Base-by-base conservation (phyloP, 345 rosid species). In the Eucalyptus tenuipes region DNA sequence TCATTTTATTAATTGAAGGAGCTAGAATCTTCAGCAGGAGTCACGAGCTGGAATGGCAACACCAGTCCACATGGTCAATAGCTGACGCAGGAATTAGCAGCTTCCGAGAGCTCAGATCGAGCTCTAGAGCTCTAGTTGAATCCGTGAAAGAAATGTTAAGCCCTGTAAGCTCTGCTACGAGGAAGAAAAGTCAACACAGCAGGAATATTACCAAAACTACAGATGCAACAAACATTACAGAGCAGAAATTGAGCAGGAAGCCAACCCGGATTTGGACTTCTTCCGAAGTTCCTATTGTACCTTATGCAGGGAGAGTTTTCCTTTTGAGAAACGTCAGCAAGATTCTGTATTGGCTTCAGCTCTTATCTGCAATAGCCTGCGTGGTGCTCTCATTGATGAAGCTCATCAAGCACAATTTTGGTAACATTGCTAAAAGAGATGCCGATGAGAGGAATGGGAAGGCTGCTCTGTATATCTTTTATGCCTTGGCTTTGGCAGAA, bases 271-370 rank as follows among this genome's bases (percentile, higher is more conserved):
- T 93, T 49, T 95, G 99, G 97, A 91, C 86, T 81, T 92, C 92
- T 88, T 93, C 95, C 16, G 96, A 96, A 48, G 97, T 94, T 84
- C 98, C 97, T 45, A 92, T 96, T 55, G 90, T 96, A 45, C 97
- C 99, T 0, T 96, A 95, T 82, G 95, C 91, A 33, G 91, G 87
- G 89, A 95, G 99, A 98, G 85, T 96, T 82, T 96, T 92, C 86
- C 89, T 93, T 11, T 88, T 96, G 9, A 94, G 93, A 89, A 92
- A 96, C 13, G 22, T 40, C 9, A 75, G 82, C 82, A 75, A 37
- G 29, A 75, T 75, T 75, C 82, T 75, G 15, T 75, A 75, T 40
- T 75, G 82, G 82, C 82, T 75, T 42, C 82, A 75, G 82, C 82
- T 75, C 47, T 75, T 75, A 75, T 75, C 82, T 20, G 47, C 47